phyloP scores from a whole-genome alignment of 305 asterid genomes.

The Solanum hybrid region DNA sequence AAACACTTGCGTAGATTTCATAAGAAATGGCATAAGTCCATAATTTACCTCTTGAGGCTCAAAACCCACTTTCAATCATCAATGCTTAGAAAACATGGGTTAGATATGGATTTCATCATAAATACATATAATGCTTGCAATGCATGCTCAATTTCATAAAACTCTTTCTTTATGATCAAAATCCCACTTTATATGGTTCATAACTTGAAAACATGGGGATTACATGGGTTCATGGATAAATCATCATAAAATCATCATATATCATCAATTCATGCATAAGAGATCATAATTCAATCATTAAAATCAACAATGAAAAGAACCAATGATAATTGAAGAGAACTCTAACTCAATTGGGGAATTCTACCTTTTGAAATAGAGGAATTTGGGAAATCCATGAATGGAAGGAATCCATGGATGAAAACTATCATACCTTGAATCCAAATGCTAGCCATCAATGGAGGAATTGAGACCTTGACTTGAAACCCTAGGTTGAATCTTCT shows the following conservation, averaged over 20 bases:
- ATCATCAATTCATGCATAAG: not conserved
- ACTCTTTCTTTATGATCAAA: no score
- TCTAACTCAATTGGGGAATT: not conserved
- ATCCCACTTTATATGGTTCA: not conserved
- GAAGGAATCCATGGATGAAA: not conserved
- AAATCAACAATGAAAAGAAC: not conserved
- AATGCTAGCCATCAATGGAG: not conserved
- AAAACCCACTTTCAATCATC: not conserved
- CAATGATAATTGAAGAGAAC: not conserved
- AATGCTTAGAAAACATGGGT: not conserved
- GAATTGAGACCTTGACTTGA: not conserved
- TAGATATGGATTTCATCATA: not conserved
- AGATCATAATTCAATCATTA: not conserved
- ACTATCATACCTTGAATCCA: not conserved
- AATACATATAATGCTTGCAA: not conserved
- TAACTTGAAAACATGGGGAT: not conserved
- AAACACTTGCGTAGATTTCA: not conserved
- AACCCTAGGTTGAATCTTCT: not conserved
- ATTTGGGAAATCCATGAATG: no score
- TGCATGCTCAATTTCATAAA: not conserved
- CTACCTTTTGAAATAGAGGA: not conserved
- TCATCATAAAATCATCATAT: not conserved
- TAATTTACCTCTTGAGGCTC: not conserved
- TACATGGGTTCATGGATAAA: not conserved
- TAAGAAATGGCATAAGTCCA: not conserved